phyloP scores from a whole-genome alignment of 441 rosid genomes.

The Metrosideros polymorpha region DNA sequence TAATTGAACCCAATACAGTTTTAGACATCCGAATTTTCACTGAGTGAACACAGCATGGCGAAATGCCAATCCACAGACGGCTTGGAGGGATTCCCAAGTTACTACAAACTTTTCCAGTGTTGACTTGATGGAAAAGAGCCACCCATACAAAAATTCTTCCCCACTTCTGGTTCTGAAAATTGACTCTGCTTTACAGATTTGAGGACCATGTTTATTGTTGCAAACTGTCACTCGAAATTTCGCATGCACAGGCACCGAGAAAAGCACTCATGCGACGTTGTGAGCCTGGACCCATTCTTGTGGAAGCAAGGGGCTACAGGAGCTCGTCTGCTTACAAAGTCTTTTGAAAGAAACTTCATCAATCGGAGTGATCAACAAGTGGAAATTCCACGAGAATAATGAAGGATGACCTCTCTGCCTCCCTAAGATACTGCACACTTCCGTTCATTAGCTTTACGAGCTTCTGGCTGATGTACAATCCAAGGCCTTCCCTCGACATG shows the following conservation, averaged over 20 bases:
- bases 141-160: background rate
- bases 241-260: background rate
- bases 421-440: conserved; percentile 64
- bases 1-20: background rate
- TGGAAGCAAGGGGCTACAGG: background rate
- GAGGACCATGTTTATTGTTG: background rate
- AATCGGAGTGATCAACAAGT: conserved; percentile 10
- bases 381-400: conserved; percentile 59
- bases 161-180: background rate
- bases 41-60: background rate
- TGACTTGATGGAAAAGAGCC: background rate
- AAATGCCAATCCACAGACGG: background rate
- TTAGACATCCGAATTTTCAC: background rate
- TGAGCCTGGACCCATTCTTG: background rate
- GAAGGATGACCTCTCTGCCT: conserved; percentile 58
- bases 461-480: conserved; percentile 58
- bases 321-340: background rate
- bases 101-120: background rate
- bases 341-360: background rate
- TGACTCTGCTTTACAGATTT: background rate
- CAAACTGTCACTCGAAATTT: background rate
- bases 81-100: background rate
- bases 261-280: background rate
- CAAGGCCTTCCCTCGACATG: conserved; percentile 74
- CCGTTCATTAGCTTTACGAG: conserved; percentile 79